Evolutionary conservation across 192 early-diverging fungal species (phyloP), one percentile per base, ranked within the genome.

Genomic region (Coemansia sp.): DNA sequence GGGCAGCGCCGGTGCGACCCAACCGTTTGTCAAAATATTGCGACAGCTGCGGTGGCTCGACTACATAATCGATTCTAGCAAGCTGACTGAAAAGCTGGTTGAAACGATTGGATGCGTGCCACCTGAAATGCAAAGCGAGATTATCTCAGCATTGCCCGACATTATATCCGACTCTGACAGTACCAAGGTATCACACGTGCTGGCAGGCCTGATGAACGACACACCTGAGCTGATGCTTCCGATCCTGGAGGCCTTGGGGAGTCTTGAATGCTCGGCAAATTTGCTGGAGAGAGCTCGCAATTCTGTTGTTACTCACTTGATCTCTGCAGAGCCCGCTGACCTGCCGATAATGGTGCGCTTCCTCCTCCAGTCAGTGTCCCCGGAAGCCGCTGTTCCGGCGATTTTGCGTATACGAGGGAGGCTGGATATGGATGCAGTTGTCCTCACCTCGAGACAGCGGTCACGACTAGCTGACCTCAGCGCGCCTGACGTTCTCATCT

Each of bases 31-130:
- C 16, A 69, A 88, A 40, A 84, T 92, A 24, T 57, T 93, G 23
- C 88, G 90, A 16, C 91, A 93, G 65, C 58, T 93, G 53, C 82
- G 88, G 62, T 92, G 89, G 89, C 72, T 93, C 35, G 89, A 91
- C 71, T 86, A 92, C 46, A 82, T 92, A 24, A 81, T 87, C 0
- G 82, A 90, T 38, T 87, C 91, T 1, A 70, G 73, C 3, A 60
- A 65, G 21, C 73, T 93, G 46, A 77, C 87, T 5, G 71, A 84
- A 16, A 90, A 87, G 62, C 71, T 93, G 5, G 43, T 91, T 21
- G 91, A 93, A 70, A 86, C 90, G 9, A 82, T 90, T 34, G 68
- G 83, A 7, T 74, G 88, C 18, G 84, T 86, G 7, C 85, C 90
- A n/a, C 55, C 81, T 3, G 74, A 83, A 9, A 88, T 89, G 60